Base-by-base conservation (phyloP, 2,329 filamentous ascomycete species). In the Alternaria sp. region DNA sequence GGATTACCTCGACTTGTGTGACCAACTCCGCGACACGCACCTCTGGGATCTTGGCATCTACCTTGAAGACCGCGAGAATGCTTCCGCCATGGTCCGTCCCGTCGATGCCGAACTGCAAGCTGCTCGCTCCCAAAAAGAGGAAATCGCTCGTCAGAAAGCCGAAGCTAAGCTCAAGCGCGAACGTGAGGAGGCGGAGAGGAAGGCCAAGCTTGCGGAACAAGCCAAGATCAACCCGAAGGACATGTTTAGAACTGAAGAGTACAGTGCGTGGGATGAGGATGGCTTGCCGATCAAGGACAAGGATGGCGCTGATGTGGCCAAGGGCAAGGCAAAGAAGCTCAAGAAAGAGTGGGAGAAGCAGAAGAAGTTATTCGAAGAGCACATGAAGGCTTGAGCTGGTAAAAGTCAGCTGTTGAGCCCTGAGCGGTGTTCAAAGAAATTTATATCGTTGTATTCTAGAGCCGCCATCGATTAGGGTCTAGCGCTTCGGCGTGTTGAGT, bases 321-420 rank as follows among this genome's bases (percentile, higher is more conserved):
- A 97, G 82, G 90, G 85, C 59, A 86, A 88, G 72, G 72, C 80
- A 50, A 97, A 97, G 84, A 93, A 92, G 81, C 77, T 97, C 68
- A 88, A 84, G 79, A 97, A 97, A 82, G 89, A 92, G 55, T 96
- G 91, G 91, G 90, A 96, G 69, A 88, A 84, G 74, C 94, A 97
- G 81, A 95, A 93, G 83, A 96, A 94, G 84, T 77, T 86, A 58
- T 89, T 93, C 75, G 89, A 93, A 24, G 73, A 77, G 63, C 59
- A 70, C 54, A 7, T 9, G 3, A 59, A 51, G 40, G 56, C 56
- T 24, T 58, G 31, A 17, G 2, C 4, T 33, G 5, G 4, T 4
- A 10, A 3, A 8, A 6, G 0, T 33, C 8, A 23, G 44, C 9
- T 29, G n/a, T 3, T n/a, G 3, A 23, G 9, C 14, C n/a, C n/a